Conservation (phyloP, 2,329 filamentous ascomycete species). For the Hypoxylon sp. region DNA sequence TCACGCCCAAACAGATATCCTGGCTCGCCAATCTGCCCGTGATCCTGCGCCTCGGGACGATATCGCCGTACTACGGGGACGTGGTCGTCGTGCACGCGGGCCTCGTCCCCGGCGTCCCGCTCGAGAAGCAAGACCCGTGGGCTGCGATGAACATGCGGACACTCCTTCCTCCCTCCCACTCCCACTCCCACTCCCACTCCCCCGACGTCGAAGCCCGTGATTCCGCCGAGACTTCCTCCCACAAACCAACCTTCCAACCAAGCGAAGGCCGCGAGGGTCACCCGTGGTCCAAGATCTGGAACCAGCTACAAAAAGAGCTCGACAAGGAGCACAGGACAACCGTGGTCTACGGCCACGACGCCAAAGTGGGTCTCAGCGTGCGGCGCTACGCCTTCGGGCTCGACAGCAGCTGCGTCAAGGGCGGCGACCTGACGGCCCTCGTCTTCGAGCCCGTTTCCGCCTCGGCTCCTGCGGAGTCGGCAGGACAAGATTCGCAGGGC, state of each 20-base stretch:
- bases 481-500: constrained; percentile 2
- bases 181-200: not conserved
- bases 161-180: constrained; percentile 55
- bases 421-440: constrained; percentile 80
- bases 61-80: constrained; percentile 65
- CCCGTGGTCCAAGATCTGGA: constrained; percentile 76
- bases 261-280: constrained; percentile 64
- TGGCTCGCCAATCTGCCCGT: constrained; percentile 81
- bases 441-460: constrained; percentile 71
- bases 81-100: constrained; percentile 88
- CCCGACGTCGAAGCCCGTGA: no score
- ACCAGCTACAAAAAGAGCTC: constrained; percentile 59
- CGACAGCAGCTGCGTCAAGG: constrained; percentile 85
- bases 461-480: not conserved
- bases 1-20: constrained; percentile 68
- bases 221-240: not conserved
- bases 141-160: constrained; percentile 94
- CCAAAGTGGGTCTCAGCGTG: constrained; percentile 72
- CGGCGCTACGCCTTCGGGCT: constrained; percentile 82
- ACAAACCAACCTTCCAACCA: constrained; percentile 46
- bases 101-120: constrained; percentile 78
- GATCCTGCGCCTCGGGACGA: constrained; percentile 78
- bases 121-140: constrained; percentile 79
- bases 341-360: constrained; percentile 90
- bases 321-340: constrained; percentile 58